Evolutionary conservation across 805 yeast species (phyloP).

Genomic region (Ogataea pignaliae): DNA sequence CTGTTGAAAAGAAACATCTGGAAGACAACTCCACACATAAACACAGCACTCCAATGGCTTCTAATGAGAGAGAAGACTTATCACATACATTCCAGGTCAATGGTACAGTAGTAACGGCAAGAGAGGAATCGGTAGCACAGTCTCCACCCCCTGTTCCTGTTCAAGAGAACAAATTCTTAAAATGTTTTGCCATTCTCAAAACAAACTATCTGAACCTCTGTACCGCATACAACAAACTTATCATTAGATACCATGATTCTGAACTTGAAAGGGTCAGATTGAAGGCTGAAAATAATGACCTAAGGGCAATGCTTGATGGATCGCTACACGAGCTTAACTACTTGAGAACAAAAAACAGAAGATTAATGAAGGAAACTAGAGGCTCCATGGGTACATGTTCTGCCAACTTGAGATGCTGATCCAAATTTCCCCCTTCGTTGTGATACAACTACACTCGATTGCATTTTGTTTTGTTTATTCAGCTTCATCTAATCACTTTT

Average conservation of each 20-base stretch:
- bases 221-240: slow-evolving; percentile 17
- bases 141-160: not conserved
- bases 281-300: slow-evolving; percentile 20
- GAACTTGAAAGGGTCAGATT: slow-evolving; percentile 20
- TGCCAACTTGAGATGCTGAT: too few species aligned
- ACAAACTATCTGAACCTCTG: slow-evolving; percentile 22
- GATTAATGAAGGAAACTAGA: not conserved
- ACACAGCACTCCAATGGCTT: too few species aligned
- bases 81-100: not conserved
- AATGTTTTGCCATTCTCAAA: slow-evolving; percentile 21
- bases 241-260: slow-evolving; percentile 15
- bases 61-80: too few species aligned
- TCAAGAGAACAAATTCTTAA: slow-evolving; percentile 15
- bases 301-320: slow-evolving; percentile 22
- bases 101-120: not conserved
- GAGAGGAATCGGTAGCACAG: not conserved
- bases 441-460: too few species aligned
- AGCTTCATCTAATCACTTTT: too few species aligned
- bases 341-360: slow-evolving; percentile 15
- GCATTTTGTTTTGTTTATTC: too few species aligned
- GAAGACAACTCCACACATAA: not conserved
- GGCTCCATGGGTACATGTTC: too few species aligned
- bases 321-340: slow-evolving; percentile 17
- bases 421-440: too few species aligned
- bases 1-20: not conserved